Conservation (phyloP, 768 basidiomycete species). For the Cystofilobasidium macerans region DNA sequence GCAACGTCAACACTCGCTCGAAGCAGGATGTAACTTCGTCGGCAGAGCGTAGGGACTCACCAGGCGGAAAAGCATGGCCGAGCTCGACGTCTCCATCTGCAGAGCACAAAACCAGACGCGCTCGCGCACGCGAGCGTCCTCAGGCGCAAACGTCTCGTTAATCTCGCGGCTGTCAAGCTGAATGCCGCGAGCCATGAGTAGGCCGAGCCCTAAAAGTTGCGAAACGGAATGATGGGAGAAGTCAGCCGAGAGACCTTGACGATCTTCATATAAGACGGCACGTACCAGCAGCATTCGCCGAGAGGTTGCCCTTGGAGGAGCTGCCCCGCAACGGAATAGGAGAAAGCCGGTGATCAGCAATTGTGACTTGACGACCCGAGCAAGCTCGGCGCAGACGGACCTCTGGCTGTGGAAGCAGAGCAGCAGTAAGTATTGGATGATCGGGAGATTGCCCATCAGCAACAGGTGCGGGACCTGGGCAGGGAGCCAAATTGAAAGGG, state of each 20-base stretch:
- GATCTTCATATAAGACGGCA: not conserved
- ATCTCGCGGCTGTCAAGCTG: conserved; percentile 2
- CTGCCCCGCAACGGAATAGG: not conserved
- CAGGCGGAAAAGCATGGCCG: not conserved
- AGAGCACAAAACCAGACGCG: not conserved
- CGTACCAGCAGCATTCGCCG: not conserved
- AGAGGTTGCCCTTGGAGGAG: not conserved
- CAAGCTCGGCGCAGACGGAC: not conserved
- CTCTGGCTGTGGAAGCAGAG: conserved; percentile 7
- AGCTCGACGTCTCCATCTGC: conserved; percentile 3
- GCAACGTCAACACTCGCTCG: not conserved
- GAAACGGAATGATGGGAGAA: no score
- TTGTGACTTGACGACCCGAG: not conserved
- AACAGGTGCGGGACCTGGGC: not conserved
- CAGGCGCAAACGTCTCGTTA: not conserved
- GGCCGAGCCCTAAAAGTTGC: not conserved
- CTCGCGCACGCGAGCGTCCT: not conserved
- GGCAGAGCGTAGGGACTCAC: not conserved
- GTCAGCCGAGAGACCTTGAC: not conserved
- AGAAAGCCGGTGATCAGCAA: not conserved
- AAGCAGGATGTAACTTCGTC: not conserved
- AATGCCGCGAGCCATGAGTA: conserved; percentile 1
- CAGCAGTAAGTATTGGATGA: conserved; percentile 4
- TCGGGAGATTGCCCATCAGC: conserved; percentile 1
- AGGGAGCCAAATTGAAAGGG: no score